Percentiles rank a stretch among this genome's conserved stretches.
Evolutionary conservation across 139 green algal genomes (phyloP).

Genomic region (Coelastrella sp.): DNA sequence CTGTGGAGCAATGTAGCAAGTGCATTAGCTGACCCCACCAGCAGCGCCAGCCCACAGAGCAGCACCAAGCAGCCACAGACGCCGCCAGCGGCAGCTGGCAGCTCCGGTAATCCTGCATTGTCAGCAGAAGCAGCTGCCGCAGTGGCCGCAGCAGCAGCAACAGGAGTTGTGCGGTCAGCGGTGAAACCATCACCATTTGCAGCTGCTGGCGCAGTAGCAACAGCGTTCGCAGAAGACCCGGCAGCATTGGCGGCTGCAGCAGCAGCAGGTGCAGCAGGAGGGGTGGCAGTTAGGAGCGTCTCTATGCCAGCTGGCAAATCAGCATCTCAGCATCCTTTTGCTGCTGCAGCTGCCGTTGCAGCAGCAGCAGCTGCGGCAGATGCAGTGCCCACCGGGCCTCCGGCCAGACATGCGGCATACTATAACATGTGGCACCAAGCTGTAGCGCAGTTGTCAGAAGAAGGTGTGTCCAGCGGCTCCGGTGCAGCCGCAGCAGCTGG

Average conservation of each 20-base stretch:
- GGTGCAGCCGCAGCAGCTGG: background rate
- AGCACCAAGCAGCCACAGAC: background rate
- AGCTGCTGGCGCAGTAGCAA: background rate
- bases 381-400: background rate
- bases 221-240: background rate
- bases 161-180: background rate
- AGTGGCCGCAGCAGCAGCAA: constrained; percentile 20
- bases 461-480: background rate
- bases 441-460: background rate
- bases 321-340: background rate
- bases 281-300: background rate
- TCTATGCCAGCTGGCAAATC: constrained; percentile 14
- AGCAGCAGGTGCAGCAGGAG: constrained; percentile 21
- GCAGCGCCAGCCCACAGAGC: background rate
- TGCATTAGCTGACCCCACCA: background rate
- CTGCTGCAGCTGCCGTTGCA: background rate
- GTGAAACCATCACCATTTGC: constrained; percentile 41
- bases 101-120: background rate
- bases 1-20: constrained; percentile 39
- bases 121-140: background rate
- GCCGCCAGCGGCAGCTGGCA: background rate
- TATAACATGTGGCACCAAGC: constrained; percentile 42
- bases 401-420: constrained; percentile 18
- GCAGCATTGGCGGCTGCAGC: constrained; percentile 12
- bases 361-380: background rate